Evolutionary conservation across 345 rosid species (phyloP).

Genomic region (Citrus australasica): DNA sequence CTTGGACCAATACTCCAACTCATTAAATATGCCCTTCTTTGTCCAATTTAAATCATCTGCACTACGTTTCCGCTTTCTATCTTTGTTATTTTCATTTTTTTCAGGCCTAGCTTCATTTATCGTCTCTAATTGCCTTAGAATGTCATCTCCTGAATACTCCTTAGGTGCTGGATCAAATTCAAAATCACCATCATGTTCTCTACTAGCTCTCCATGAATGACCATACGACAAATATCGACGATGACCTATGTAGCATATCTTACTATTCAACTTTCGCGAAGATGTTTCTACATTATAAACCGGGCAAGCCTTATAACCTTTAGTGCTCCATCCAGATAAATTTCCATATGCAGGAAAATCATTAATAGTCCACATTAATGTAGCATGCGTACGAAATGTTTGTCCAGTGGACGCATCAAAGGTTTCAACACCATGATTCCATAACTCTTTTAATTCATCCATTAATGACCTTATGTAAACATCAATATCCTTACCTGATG

Average conservation of each 20-base stretch:
- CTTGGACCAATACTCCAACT: background rate
- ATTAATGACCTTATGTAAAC: background rate
- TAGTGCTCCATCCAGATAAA: background rate
- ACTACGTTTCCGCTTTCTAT: background rate
- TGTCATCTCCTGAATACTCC: background rate
- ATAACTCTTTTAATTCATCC: background rate
- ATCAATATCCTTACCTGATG: background rate
- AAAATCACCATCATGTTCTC: background rate
- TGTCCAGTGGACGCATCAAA: background rate
- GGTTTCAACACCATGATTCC: background rate
- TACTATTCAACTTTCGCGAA: background rate
- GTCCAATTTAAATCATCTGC: background rate
- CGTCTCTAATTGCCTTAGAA: background rate
- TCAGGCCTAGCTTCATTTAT: background rate
- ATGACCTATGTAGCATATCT: background rate
- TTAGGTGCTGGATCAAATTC: background rate
- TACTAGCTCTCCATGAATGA: background rate
- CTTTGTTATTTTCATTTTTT: background rate
- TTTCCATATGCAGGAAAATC: background rate
- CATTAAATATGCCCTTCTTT: background rate
- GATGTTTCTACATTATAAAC: background rate
- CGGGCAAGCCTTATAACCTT: background rate
- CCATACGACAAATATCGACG: background rate
- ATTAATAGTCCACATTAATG: background rate
- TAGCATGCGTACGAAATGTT: background rate